These are phyloP conservation scores for Candida chilensis DNA, from an alignment of 805 yeast genomes.

Conservation along the genomic window DNA sequence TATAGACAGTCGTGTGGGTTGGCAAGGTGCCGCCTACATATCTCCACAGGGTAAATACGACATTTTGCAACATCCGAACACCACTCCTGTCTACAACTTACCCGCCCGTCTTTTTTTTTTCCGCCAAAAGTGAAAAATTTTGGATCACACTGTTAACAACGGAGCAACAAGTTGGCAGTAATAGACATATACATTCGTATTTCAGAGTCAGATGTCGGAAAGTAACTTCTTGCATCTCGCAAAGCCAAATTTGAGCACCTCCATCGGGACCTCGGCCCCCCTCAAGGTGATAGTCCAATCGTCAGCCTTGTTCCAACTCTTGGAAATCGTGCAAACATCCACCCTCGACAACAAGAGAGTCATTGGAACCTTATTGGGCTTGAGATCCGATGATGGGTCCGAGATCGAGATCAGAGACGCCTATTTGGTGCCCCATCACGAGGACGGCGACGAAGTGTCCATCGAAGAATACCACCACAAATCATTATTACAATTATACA, in stretches of 20 bases:
- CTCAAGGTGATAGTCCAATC: conserved; percentile 51
- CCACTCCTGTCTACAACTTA: too few species aligned
- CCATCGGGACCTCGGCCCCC: conserved; percentile 27
- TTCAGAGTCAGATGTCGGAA: conserved; percentile 18
- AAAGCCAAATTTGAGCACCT: conserved; percentile 38
- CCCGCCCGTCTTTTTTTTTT: too few species aligned
- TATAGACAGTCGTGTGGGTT: too few species aligned
- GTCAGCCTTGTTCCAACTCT: conserved; percentile 65
- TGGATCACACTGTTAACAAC: too few species aligned
- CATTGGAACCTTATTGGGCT: conserved; percentile 77
- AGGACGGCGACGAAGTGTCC: conserved; percentile 61
- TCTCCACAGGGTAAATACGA: too few species aligned
- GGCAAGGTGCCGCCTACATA: too few species aligned
- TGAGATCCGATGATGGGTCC: conserved; percentile 75
- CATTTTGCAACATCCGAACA: too few species aligned
- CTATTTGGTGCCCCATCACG: conserved; percentile 68
- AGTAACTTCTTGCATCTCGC: conserved; percentile 31
- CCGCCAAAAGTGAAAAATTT: too few species aligned
- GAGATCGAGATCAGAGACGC: conserved; percentile 67
- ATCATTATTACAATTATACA: conserved; percentile 60
- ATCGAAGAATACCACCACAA: conserved; percentile 73
- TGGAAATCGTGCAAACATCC: conserved; percentile 60
- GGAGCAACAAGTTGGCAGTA: too few species aligned
- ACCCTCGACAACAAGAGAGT: conserved; percentile 37
- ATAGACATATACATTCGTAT: too few species aligned